These are phyloP conservation scores for Akebia trifoliata DNA, from an alignment of 164 flowering plant species.

Conservation along the genomic window DNA sequence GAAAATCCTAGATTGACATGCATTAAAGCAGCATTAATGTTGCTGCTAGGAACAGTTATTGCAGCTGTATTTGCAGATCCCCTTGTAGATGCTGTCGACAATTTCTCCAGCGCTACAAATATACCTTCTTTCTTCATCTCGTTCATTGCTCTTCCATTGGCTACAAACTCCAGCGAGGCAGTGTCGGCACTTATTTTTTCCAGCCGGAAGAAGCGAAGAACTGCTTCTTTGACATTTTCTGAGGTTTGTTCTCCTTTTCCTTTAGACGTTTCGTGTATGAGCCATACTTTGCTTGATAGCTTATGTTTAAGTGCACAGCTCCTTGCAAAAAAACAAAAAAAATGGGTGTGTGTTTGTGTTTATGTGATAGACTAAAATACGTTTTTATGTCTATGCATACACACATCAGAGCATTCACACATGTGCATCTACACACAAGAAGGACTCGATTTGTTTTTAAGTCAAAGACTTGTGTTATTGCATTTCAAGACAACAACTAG, in stretches of 20 bases:
- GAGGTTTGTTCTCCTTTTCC: conserved; percentile 46
- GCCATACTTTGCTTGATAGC: too few species aligned
- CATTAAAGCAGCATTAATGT: conserved; percentile 52
- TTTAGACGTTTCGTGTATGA: not conserved
- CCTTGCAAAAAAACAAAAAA: too few species aligned
- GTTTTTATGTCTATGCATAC: too few species aligned
- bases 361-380: too few species aligned
- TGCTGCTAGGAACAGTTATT: conserved; percentile 62
- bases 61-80: conserved; percentile 90
- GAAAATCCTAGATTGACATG: conserved; percentile 33
- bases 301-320: too few species aligned
- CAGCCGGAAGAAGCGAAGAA: conserved; percentile 54
- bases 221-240: conserved; percentile 80
- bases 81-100: conserved; percentile 73
- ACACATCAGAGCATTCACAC: too few species aligned
- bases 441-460: too few species aligned
- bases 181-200: conserved; percentile 82
- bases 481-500: too few species aligned
- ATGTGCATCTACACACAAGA: too few species aligned
- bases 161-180: conserved; percentile 90
- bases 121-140: conserved; percentile 94
- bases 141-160: conserved; percentile 76
- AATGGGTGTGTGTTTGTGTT: too few species aligned
- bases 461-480: too few species aligned
- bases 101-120: conserved; percentile 69